Percentiles rank a stretch among this genome's conserved stretches.
phyloP scores from a whole-genome alignment of 2,329 filamentous ascomycete genomes.

The Ceratocystis huliohia region DNA sequence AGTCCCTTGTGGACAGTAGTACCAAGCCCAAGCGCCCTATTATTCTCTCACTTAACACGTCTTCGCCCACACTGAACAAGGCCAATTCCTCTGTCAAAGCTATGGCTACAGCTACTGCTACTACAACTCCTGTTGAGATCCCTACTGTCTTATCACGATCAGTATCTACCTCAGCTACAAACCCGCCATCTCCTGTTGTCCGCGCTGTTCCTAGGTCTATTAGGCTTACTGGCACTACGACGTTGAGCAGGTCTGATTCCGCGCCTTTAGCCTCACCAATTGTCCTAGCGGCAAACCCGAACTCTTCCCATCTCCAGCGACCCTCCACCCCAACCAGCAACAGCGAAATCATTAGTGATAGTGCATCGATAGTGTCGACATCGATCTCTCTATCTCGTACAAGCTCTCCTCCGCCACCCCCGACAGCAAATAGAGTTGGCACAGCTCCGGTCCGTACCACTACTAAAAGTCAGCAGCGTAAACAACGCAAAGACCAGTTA shows the following conservation, averaged over 20 bases:
- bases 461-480: conserved; percentile 68
- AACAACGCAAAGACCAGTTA: conserved; percentile 53
- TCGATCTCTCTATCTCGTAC: conserved; percentile 56
- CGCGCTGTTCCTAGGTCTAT: conserved; percentile 14
- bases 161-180: neutral
- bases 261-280: conserved; percentile 35
- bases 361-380: conserved; percentile 58
- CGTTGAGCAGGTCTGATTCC: conserved; percentile 13
- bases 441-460: conserved; percentile 55
- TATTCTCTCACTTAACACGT: conserved; percentile 8
- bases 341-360: conserved; percentile 66
- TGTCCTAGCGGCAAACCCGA: neutral
- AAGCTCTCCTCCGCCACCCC: conserved; percentile 59
- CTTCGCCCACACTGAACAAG: neutral
- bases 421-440: conserved; percentile 42
- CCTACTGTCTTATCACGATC: neutral
- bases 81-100: conserved; percentile 1
- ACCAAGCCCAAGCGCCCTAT: conserved; percentile 13
- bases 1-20: conserved; percentile 9
- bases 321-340: conserved; percentile 52
- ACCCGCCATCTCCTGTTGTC: conserved; percentile 12
- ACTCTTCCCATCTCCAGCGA: conserved; percentile 31
- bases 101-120: neutral
- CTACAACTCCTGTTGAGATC: conserved; percentile 10
- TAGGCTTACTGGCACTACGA: conserved; percentile 11